A percentile compares a stretch with the other conserved stretches of the same genome.
These are phyloP conservation scores for Talaromyces atroroseus DNA, from an alignment of 2,329 filamentous ascomycete species.

Conservation along the genomic window DNA sequence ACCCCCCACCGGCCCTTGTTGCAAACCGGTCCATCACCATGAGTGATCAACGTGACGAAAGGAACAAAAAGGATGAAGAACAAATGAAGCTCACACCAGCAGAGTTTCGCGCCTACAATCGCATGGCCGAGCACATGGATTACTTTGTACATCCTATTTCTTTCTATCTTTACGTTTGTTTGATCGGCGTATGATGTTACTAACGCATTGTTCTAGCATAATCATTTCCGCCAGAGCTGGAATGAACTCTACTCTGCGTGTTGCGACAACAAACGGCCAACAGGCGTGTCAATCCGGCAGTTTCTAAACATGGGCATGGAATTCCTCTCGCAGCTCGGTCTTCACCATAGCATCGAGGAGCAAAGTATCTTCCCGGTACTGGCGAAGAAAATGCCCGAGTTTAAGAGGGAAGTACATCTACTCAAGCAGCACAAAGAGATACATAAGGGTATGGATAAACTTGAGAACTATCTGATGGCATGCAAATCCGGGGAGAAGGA, in stretches of 20 bases:
- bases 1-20: not conserved
- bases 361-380: constrained; percentile 72
- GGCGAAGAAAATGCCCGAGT: constrained; percentile 72
- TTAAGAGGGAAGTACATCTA: constrained; percentile 60
- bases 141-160: constrained; percentile 50
- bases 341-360: constrained; percentile 82
- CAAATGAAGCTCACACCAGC: constrained; percentile 61
- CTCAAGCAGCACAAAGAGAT: constrained; percentile 72
- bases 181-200: not conserved
- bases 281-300: constrained; percentile 59
- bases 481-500: constrained; percentile 61
- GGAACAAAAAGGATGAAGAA: constrained; percentile 50
- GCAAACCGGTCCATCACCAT: not conserved
- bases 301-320: constrained; percentile 64
- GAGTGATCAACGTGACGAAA: too few relatives aligned
- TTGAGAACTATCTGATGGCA: constrained; percentile 60
- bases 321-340: constrained; percentile 64
- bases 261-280: constrained; percentile 53
- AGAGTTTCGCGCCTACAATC: constrained; percentile 67
- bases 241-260: constrained; percentile 64
- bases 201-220: constrained; percentile 51
- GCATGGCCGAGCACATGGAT: constrained; percentile 70
- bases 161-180: too few relatives aligned
- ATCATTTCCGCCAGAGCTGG: constrained; percentile 71
- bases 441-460: constrained; percentile 65